Conservation (phyloP, 306 rosid genomes). For the Biancaea sappan region DNA sequence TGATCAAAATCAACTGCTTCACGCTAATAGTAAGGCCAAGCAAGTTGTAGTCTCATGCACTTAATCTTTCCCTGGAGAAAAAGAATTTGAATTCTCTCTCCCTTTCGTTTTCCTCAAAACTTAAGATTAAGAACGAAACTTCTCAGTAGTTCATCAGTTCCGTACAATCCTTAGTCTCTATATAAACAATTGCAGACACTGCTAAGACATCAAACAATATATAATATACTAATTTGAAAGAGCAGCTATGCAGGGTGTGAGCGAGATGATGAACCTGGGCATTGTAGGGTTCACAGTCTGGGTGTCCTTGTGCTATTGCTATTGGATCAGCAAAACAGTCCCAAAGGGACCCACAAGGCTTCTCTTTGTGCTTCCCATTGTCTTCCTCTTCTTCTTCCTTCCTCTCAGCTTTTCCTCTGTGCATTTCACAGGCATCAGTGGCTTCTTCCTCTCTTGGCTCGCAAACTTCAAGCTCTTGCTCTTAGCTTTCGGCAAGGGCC, state of each 20-base stretch:
- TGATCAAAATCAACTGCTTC: no score
- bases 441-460: slow-evolving; percentile 59
- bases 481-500: slow-evolving; percentile 51
- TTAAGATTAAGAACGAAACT: no score
- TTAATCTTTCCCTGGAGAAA: no score
- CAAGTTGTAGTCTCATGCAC: no score
- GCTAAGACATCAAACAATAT: neutral
- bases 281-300: slow-evolving; percentile 37
- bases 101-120: no score
- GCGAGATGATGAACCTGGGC: slow-evolving; percentile 32
- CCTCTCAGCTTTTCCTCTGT: slow-evolving; percentile 51
- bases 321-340: slow-evolving; percentile 33
- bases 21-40: no score
- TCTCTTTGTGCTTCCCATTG: slow-evolving; percentile 41
- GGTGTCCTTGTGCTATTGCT: slow-evolving; percentile 46
- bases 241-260: slow-evolving; percentile 38
- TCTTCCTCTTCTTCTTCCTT: slow-evolving; percentile 45
- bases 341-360: slow-evolving; percentile 40
- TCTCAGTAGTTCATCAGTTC: no score
- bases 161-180: neutral
- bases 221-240: neutral
- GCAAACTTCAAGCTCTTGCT: slow-evolving; percentile 62
- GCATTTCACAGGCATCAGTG: slow-evolving; percentile 47
- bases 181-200: neutral
- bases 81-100: no score